These are phyloP conservation scores for Dactylonectria estremocensis DNA, from an alignment of 2,329 filamentous ascomycete species.

Conservation along the genomic window DNA sequence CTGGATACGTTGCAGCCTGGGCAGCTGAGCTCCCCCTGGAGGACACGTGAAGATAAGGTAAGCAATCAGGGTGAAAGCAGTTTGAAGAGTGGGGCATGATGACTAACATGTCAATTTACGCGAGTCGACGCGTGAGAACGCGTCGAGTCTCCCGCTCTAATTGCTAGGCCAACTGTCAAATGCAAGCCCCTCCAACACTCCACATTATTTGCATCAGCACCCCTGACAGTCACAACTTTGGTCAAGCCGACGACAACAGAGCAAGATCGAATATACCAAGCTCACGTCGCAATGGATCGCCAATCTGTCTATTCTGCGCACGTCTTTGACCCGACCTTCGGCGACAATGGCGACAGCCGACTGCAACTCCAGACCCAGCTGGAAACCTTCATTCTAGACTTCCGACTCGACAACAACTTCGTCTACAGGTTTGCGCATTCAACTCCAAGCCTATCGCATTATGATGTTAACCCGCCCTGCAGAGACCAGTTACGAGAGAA, in stretches of 20 bases:
- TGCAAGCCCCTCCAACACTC: conserved; percentile 43
- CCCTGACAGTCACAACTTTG: conserved; percentile 32
- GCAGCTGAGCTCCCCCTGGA: conserved; percentile 38
- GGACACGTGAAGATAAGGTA: conserved; percentile 43
- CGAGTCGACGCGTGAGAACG: conserved; percentile 19
- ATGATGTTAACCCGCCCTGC: conserved; percentile 32
- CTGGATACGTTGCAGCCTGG: conserved; percentile 43
- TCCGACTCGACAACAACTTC: conserved; percentile 93
- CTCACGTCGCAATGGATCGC: conserved; percentile 77
- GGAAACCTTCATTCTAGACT: conserved; percentile 92
- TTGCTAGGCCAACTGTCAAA: conserved; percentile 39
- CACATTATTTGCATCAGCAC: conserved; percentile 41
- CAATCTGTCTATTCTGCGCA: conserved; percentile 89
- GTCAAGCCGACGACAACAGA: conserved; percentile 30
- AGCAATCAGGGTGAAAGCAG: conserved; percentile 11
- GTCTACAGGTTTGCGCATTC: conserved; percentile 82
- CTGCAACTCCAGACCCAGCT: conserved; percentile 84
- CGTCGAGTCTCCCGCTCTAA: conserved; percentile 17
- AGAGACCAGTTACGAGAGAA: conserved; percentile 98
- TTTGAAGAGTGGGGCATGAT: not conserved
- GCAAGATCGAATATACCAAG: conserved; percentile 17
- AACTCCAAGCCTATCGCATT: not conserved
- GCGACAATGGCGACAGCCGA: conserved; percentile 78
- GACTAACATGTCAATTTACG: conserved; percentile 21
- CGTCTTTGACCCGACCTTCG: conserved; percentile 79